Base-by-base conservation (phyloP, 306 rosid genomes). In the Alnus rubra region DNA sequence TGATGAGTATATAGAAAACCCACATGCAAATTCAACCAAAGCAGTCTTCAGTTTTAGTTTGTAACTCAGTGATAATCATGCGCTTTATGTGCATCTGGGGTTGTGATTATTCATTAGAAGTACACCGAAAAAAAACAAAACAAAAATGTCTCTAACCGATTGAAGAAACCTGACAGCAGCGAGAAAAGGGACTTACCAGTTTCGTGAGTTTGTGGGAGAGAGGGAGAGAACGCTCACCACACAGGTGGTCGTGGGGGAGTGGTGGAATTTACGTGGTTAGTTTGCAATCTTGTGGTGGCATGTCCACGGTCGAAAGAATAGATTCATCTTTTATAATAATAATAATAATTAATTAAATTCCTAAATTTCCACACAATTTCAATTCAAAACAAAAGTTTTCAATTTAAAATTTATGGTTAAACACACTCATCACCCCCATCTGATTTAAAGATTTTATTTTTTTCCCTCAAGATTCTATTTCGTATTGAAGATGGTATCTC, bases 1-100 rank as follows among this genome's bases (percentile, higher is more conserved):
- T 81, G 44, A 59, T 71, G 33, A 35, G 30, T 48, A 71, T 19
- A 70, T 18, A 37, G 77, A 86, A 77, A 71, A 81, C 39, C 69
- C 42, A 31, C 9, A 18, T 7, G 51, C 59, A 12, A 31, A 14
- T 55, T 55, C 3, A 73, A 76, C 52, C 14, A 30, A 67, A 37
- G 37, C n/a, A 49, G 16, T 59, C 51, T 39, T 48, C 62, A 2
- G 44, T 48, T n/a, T 12, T 14, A 23, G 44, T 2, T 10, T 7
- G 79, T 6, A 35, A 48, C 19, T 19, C 71, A 2, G 65, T 63
- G 63, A 71, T 31, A 11, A 35, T 33, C 35, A 73, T 35, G 30
- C 37, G 58, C 62, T 18, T 31, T 49, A 12, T 71, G 49, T 0
- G 4, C 59, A 31, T 8, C 6, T 9, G 11, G 13, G 50, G 23